phyloP scores from a whole-genome alignment of 2,329 filamentous ascomycete species.

The Penicillium sp. region DNA sequence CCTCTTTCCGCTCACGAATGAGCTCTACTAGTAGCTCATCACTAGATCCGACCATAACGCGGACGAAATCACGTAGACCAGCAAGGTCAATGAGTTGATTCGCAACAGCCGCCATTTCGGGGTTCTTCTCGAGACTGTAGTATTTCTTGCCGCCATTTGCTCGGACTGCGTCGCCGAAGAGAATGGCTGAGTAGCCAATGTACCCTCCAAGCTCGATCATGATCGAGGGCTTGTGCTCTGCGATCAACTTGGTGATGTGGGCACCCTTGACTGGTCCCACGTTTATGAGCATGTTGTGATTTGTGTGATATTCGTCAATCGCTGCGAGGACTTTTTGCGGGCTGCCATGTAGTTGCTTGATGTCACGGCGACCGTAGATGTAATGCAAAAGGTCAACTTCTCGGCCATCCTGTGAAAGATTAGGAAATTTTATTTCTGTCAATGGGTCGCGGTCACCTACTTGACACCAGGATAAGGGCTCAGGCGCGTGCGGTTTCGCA shows the following conservation, averaged over 20 bases:
- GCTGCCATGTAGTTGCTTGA: conserved; percentile 64
- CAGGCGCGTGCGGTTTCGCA: conserved; percentile 10
- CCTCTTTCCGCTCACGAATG: conserved; percentile 46
- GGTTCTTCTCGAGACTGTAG: conserved; percentile 69
- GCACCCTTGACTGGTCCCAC: conserved; percentile 71
- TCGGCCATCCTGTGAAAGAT: conserved; percentile 59
- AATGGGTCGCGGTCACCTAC: neutral
- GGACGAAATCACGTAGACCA: conserved; percentile 66
- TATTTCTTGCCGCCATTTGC: conserved; percentile 63
- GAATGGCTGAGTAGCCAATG: conserved; percentile 75
- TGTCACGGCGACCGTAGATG: conserved; percentile 60
- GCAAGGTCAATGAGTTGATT: conserved; percentile 67
- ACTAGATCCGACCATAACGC: conserved; percentile 68
- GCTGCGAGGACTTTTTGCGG: conserved; percentile 63
- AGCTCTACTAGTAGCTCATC: conserved; percentile 64
- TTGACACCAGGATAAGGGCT: neutral
- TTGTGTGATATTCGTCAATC: conserved; percentile 68
- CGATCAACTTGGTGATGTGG: conserved; percentile 68
- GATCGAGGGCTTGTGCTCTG: conserved; percentile 60
- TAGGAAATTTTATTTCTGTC: neutral
- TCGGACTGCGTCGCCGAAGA: conserved; percentile 67
- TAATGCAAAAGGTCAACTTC: conserved; percentile 72
- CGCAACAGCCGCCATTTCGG: conserved; percentile 70
- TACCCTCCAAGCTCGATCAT: conserved; percentile 80
- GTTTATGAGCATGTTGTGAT: conserved; percentile 75